Percentiles rank a stretch among this genome's conserved stretches.
Conservation (phyloP, 305 asterid species). For the Solanum chacoense region DNA sequence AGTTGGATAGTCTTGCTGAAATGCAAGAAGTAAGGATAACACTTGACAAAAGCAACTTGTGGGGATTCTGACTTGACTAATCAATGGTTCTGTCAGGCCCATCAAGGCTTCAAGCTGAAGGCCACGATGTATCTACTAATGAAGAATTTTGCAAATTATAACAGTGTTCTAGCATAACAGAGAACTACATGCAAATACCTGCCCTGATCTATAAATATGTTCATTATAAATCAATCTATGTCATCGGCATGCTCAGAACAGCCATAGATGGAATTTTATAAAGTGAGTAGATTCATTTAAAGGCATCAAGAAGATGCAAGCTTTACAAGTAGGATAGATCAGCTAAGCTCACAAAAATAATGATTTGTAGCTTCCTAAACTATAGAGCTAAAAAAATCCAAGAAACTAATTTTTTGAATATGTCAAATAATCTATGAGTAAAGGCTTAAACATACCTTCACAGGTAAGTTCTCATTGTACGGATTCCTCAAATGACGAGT, state of each 20-base stretch:
- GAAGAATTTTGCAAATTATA: neutral
- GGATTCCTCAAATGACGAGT: conserved; percentile 82
- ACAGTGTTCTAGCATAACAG: neutral
- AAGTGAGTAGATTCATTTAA: neutral
- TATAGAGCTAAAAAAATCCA: neutral
- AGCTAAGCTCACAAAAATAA: neutral
- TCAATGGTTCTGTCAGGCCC: neutral
- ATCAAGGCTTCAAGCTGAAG: neutral
- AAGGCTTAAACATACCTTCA: conserved; percentile 45
- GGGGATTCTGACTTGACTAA: neutral
- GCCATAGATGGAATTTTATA: neutral
- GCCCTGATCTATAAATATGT: neutral
- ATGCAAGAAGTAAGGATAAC: neutral
- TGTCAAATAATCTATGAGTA: neutral
- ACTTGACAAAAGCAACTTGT: neutral
- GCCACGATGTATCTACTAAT: neutral
- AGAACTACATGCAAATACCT: neutral
- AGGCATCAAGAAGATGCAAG: neutral
- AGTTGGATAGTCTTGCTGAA: neutral
- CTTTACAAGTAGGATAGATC: neutral
- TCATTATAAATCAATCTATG: neutral
- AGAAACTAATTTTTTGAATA: neutral
- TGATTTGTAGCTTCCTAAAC: neutral
- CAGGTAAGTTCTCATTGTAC: conserved; percentile 85
- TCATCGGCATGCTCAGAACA: neutral